Percentiles rank a stretch among this genome's conserved stretches.
These are phyloP conservation scores for Alliaria petiolata DNA, from an alignment of 345 rosid species.

Conservation along the genomic window DNA sequence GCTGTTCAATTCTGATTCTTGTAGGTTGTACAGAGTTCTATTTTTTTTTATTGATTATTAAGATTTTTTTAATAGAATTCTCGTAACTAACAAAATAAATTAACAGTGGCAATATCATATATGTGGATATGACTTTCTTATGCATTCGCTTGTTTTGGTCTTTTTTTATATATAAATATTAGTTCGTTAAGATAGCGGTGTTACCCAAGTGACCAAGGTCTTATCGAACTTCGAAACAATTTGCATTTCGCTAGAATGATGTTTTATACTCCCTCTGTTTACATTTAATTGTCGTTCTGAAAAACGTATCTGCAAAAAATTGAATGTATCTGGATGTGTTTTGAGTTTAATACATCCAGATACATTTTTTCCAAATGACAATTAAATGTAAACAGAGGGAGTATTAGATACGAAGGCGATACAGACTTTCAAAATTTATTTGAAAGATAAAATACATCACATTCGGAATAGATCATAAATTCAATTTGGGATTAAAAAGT, in stretches of 20 bases:
- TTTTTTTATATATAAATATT: not conserved
- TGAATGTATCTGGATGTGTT: no score
- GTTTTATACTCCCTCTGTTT: not conserved
- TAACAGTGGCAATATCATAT: not conserved
- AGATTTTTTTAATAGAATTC: not conserved
- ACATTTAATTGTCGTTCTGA: no score
- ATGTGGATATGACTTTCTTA: not conserved
- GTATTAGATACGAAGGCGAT: not conserved
- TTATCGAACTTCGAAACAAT: not conserved
- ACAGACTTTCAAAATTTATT: not conserved
- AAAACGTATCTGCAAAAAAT: no score
- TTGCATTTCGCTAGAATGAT: not conserved
- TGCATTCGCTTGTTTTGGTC: not conserved
- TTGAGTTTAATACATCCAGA: no score
- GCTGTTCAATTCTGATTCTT: not conserved
- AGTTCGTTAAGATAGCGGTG: not conserved
- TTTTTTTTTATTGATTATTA: not conserved
- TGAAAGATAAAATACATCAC: not conserved
- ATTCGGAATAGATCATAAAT: not conserved
- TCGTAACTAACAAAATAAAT: not conserved
- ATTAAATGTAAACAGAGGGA: no score
- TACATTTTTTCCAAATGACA: no score
- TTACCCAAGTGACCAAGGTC: not conserved
- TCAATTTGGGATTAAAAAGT: not conserved
- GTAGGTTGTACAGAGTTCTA: not conserved